Conservation (phyloP, 305 asterid species). For the Andrographis paniculata region DNA sequence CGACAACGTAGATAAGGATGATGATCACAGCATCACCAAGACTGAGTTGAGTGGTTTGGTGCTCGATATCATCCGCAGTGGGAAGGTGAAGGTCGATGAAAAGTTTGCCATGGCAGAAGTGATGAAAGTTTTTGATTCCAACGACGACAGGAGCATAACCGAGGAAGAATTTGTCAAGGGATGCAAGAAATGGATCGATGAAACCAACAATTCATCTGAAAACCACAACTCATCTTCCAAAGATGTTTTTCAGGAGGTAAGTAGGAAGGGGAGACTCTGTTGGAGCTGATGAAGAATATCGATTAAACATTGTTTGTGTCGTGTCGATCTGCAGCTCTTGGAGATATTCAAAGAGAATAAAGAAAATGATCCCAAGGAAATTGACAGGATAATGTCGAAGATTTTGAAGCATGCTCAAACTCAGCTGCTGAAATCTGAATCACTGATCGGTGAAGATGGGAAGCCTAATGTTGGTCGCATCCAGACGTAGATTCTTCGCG, state of each 20-base stretch:
- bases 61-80: conserved; percentile 26
- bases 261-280: too few relatives aligned
- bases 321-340: conserved; percentile 26
- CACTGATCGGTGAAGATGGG: conserved; percentile 40
- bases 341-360: conserved; percentile 26
- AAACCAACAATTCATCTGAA: conserved; percentile 21
- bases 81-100: conserved; percentile 25
- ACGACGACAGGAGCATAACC: conserved; percentile 23
- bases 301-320: conserved; percentile 5
- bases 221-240: conserved; percentile 17
- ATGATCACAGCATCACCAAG: conserved; percentile 20
- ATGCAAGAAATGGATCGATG: conserved; percentile 32
- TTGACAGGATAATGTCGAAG: conserved; percentile 38
- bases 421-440: conserved; percentile 27
- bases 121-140: conserved; percentile 27
- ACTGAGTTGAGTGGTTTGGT: conserved; percentile 34
- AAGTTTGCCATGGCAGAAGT: conserved; percentile 30
- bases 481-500: conserved; percentile 21
- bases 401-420: conserved; percentile 38
- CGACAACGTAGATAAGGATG: conserved; percentile 28
- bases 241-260: conserved; percentile 35
- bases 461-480: conserved; percentile 44
- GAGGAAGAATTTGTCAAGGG: conserved; percentile 43
- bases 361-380: conserved; percentile 22
- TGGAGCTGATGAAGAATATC: too few relatives aligned